These are phyloP conservation scores for Prunus mume DNA, from an alignment of 306 rosid genomes.

Conservation along the genomic window DNA sequence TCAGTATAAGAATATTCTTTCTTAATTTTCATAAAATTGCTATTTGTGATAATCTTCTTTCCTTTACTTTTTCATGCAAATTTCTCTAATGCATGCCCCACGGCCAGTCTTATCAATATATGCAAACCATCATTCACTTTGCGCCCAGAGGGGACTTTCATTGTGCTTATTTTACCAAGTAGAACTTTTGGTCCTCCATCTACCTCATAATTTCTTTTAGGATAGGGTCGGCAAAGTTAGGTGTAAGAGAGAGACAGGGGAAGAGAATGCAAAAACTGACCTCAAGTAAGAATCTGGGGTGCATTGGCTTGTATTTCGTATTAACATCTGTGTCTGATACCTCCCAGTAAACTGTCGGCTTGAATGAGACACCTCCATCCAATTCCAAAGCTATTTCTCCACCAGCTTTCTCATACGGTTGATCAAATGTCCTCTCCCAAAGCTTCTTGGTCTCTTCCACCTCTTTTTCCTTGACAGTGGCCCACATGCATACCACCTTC, in stretches of 20 bases:
- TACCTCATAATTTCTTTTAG: not conserved
- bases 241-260: not conserved
- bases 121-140: not conserved
- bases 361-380: constrained; percentile 24
- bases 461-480: constrained; percentile 45
- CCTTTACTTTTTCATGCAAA: not conserved
- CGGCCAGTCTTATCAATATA: not conserved
- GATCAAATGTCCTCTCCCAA: constrained; percentile 78
- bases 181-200: not conserved
- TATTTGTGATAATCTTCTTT: too few species aligned
- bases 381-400: constrained; percentile 46
- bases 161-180: not conserved
- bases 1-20: not conserved
- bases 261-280: constrained; percentile 31
- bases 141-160: not conserved
- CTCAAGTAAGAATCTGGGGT: constrained; percentile 78
- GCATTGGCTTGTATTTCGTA: constrained; percentile 69
- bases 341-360: constrained; percentile 57
- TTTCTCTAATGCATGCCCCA: not conserved
- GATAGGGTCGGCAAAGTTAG: not conserved
- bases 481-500: constrained; percentile 54
- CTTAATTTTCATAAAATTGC: not conserved
- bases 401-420: constrained; percentile 91
- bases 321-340: constrained; percentile 67
- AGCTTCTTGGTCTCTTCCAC: constrained; percentile 63